Base-by-base conservation (phyloP, 345 rosid species). In the Citrus inodora region DNA sequence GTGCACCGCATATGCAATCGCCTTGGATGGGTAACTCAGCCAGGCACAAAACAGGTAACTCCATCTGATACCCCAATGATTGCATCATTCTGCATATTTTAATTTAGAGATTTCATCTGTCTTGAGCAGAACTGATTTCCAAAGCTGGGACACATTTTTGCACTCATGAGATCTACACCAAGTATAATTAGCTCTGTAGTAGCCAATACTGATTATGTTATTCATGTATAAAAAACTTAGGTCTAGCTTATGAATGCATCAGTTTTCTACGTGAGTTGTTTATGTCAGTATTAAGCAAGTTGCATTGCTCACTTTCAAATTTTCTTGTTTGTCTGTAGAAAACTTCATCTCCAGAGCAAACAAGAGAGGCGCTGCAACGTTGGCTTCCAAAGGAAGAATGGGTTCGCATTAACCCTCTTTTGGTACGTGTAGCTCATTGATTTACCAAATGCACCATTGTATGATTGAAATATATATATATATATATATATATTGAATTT, bases 371-470 rank as follows among this genome's bases (percentile, higher is more conserved):
- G 21, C 79, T 95, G 86, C 96, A 95, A 75, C 87, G 80, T 10
- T 93, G 99, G 99, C 93, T 95, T 86, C 99, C 99, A 19, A 95
- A 91, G 87, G 96, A 91, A 78, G 97, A 93, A 83, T 93, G 96
- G 97, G 90, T 87, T 82, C 90, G 94, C 60, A 90, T 95, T 60
- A 95, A 95, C 84, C 94, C 96, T 81, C 98, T 93, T 76, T 82
- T 93, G 94, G 98, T 93, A 85, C n/a, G 85, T 19, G n/a, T 22
- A 38, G 55, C 61, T 28, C 24, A 21, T 80, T 79, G 62, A 48
- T 70, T 75, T 37, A 9, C 37, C 61, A 33, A 53, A 21, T 68
- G 67, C 62, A 30, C 63, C 28, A 1, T 11, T 30, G 14, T 28
- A 21, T 21, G 7, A 48, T 63, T 64, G 13, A 28, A 40, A 40